Evolutionary conservation across 257 asterid genomes (phyloP).

Genomic region (Rhazya stricta): DNA sequence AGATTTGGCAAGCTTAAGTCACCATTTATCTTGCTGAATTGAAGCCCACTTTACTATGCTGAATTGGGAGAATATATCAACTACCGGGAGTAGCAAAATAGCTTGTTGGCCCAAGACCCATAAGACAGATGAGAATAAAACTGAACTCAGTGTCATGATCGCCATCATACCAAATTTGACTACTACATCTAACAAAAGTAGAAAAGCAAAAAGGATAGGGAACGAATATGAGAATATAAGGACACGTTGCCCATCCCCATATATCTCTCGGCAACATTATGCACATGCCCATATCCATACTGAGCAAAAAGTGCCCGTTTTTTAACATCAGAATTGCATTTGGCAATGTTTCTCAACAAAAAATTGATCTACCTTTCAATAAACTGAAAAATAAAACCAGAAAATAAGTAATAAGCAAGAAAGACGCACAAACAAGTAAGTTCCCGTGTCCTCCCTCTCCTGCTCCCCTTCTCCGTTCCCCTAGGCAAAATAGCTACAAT

Average conservation of each 20-base stretch:
- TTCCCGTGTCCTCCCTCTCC: not conserved
- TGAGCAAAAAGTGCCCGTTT: not conserved
- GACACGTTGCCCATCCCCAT: not conserved
- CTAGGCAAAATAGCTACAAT: not conserved
- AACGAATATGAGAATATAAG: constrained; percentile 1
- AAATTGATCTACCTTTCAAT: not conserved
- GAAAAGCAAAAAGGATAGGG: not conserved
- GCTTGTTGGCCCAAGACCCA: not conserved
- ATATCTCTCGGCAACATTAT: not conserved
- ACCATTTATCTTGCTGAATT: not conserved
- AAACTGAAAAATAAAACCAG: not conserved
- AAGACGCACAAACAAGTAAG: not conserved
- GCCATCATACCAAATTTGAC: not conserved
- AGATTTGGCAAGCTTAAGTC: not conserved
- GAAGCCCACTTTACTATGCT: not conserved
- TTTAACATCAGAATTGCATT: constrained; percentile 1
- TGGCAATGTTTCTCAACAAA: not conserved
- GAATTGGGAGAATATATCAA: not conserved
- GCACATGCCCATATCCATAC: constrained; percentile 4
- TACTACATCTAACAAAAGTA: not conserved
- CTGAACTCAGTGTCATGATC: not conserved
- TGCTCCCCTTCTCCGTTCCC: not conserved
- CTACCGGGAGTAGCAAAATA: not conserved
- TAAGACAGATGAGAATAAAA: not conserved
- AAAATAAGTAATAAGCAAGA: not conserved